Evolutionary conservation across 2,329 filamentous ascomycete species (phyloP).

Genomic region (Monilinia vaccinii-corymbosi): DNA sequence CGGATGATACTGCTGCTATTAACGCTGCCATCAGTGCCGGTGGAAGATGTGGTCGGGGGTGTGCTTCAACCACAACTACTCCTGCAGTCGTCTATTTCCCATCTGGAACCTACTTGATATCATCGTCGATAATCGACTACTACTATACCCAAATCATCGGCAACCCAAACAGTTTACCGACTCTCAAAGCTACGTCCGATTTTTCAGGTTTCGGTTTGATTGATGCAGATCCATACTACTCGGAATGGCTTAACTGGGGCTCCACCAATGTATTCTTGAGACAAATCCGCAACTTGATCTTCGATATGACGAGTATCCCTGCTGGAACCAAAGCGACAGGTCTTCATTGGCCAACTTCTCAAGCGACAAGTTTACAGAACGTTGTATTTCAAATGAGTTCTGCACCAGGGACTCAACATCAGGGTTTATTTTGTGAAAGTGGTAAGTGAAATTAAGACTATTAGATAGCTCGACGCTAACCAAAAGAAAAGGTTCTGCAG

Average conservation of each 20-base stretch:
- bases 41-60: constrained; percentile 35
- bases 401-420: constrained; percentile 38
- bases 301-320: constrained; percentile 40
- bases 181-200: constrained; percentile 58
- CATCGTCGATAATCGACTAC: constrained; percentile 17
- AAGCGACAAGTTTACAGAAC: constrained; percentile 53
- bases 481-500: constrained; percentile 38
- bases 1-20: constrained; percentile 79
- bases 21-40: constrained; percentile 41
- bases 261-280: constrained; percentile 64
- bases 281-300: constrained; percentile 54
- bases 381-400: constrained; percentile 48
- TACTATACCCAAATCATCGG: constrained; percentile 25
- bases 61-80: constrained; percentile 38
- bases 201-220: constrained; percentile 74
- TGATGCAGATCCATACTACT: constrained; percentile 73
- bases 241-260: constrained; percentile 58
- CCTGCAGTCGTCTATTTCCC: constrained; percentile 31
- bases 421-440: constrained; percentile 52
- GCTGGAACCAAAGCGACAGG: constrained; percentile 27
- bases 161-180: constrained; percentile 42
- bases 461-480: constrained; percentile 30
- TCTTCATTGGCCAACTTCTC: constrained; percentile 46
- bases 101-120: constrained; percentile 24
- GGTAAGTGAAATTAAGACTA: constrained; percentile 14